A percentile compares a stretch with the other conserved stretches of the same genome.
Conservation (phyloP, 495 filamentous ascomycete species). For the Glarea lozoyensis region DNA sequence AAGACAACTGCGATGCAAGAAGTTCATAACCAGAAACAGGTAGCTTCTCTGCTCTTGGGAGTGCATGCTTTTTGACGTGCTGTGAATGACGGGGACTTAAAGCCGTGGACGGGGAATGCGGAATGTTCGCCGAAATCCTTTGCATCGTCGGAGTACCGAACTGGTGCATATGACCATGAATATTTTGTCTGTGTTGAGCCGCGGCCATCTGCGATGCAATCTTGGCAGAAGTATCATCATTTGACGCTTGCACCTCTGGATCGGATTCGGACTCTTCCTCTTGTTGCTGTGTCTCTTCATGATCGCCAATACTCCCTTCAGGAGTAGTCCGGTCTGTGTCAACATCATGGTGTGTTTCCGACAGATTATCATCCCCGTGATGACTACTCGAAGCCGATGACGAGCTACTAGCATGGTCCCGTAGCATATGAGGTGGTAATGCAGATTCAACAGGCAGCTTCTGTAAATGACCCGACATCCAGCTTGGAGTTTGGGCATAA, state of each 20-base stretch:
- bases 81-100: conserved; percentile 9
- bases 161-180: conserved; percentile 11
- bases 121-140: conserved; percentile 4
- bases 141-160: conserved; percentile 16
- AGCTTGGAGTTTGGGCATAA: neutral
- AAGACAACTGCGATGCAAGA: conserved; percentile 14
- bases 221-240: conserved; percentile 13
- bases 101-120: conserved; percentile 6
- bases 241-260: conserved; percentile 1
- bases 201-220: conserved; percentile 22
- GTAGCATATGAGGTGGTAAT: neutral
- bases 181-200: conserved; percentile 18
- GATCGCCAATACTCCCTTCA: conserved; percentile 27
- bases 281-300: conserved; percentile 2
- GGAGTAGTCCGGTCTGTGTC: conserved; percentile 39
- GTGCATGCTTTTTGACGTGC: conserved; percentile 2
- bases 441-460: neutral
- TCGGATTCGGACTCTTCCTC: neutral
- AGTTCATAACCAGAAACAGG: conserved; percentile 20
- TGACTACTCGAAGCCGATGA: conserved; percentile 29
- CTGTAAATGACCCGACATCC: neutral
- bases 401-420: conserved; percentile 18
- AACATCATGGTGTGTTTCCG: conserved; percentile 23
- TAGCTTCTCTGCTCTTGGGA: conserved; percentile 13
- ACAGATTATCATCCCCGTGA: conserved; percentile 23